Conservation (phyloP, 2,329 filamentous ascomycete genomes). For the Epichloe coenophiala region DNA sequence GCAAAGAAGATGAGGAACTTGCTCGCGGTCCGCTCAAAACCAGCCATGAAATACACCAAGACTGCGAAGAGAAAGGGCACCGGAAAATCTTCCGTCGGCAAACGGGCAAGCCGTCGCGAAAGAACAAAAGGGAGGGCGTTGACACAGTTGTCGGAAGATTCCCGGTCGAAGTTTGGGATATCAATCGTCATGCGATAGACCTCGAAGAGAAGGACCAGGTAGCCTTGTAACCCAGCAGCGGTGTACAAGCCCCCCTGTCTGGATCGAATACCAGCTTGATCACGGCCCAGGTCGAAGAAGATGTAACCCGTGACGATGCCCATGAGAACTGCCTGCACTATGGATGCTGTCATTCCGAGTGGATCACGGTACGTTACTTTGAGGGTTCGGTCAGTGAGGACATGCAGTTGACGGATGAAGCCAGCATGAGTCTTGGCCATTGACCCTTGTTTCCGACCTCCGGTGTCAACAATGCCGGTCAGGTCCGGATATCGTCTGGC, state of each 20-base stretch:
- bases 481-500: slow-evolving; percentile 13
- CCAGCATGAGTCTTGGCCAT: slow-evolving; percentile 32
- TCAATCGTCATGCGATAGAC: slow-evolving; percentile 63
- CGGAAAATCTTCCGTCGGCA: slow-evolving; percentile 59
- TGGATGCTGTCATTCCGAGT: slow-evolving; percentile 57
- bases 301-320: slow-evolving; percentile 60
- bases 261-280: slow-evolving; percentile 59
- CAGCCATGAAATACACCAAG: slow-evolving; percentile 68
- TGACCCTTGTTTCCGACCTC: slow-evolving; percentile 8
- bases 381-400: slow-evolving; percentile 56
- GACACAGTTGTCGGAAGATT: slow-evolving; percentile 60
- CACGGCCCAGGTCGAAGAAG: slow-evolving; percentile 51
- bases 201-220: slow-evolving; percentile 64
- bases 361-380: slow-evolving; percentile 65
- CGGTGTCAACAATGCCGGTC: slow-evolving; percentile 3
- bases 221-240: slow-evolving; percentile 58
- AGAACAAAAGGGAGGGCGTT: slow-evolving; percentile 55
- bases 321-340: slow-evolving; percentile 59
- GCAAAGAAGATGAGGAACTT: slow-evolving; percentile 63
- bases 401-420: slow-evolving; percentile 47
- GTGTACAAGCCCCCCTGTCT: slow-evolving; percentile 62
- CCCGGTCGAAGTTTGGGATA: slow-evolving; percentile 63
- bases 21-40: slow-evolving; percentile 47
- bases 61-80: slow-evolving; percentile 58
- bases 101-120: slow-evolving; percentile 53